Base-by-base conservation (phyloP, 2,329 filamentous ascomycete genomes). In the Furcasterigmium furcatum region DNA sequence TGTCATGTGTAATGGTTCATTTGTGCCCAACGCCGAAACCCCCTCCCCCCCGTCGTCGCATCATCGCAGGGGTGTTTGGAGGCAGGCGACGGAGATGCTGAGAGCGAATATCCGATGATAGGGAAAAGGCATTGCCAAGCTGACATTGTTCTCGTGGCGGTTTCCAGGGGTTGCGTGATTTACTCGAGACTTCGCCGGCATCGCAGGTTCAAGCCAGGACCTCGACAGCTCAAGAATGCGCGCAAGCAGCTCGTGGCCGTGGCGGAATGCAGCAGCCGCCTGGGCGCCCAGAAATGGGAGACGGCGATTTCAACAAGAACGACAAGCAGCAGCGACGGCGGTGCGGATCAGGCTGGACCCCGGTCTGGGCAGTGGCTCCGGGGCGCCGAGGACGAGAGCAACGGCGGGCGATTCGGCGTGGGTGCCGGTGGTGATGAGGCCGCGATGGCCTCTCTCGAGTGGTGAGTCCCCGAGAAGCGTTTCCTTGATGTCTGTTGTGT, bases 201-300 rank as follows among this genome's bases (percentile, higher is more conserved):
- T 36, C 41, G 41, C 41, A 43, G 34, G 29, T 24, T 32, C 16
- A 19, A 27, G 7, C 41, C 41, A 20, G 41, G 32, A n/a, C 30
- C 22, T 16, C 41, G 22, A 27, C 41, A 38, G 14, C 41, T 43
- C 20, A 38, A 22, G 30, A 36, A 43, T 43, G 41, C 41, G 41
- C 41, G 41, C 41, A 36, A 36, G 29, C 30, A 36, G 41, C 41
- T 43, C 30, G 22, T 22, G 21, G 20, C 30, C 30, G 32, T 36
- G 41, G 41, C 29, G 9, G 21, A 21, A 22, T 36, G 30, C 32
- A 43, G 41, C 21, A 19, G 20, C 27, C 32, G 41, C 21, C 32
- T 43, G 41, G 41, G 41, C 41, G 41, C 41, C 41, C 29, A 43
- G 41, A 35, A 16, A 19, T 42, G 40, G 40, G 24, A 32, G 29